Base-by-base conservation (phyloP, 257 asterid species). In the Oldenlandia corymbosa region DNA sequence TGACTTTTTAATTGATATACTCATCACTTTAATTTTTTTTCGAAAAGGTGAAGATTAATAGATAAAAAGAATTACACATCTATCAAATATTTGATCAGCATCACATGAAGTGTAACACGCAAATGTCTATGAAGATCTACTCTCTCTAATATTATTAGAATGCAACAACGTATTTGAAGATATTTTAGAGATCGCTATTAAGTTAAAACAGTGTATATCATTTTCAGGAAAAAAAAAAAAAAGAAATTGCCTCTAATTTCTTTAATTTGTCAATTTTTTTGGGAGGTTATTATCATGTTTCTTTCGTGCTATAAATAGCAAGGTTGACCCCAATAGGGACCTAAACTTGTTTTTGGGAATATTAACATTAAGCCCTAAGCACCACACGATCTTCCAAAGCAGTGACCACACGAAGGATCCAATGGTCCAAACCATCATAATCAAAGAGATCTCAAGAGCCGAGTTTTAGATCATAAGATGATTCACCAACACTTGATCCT, bases 271-370 rank as follows among this genome's bases (percentile, higher is more conserved):
- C 1, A 1, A 9, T 43, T 23, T 10, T 31, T 12, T 21, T 20
- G 18, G 30, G 24, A 17, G 13, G 1, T n/a, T 5, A 57, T 20
- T 26, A 27, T 31, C 17, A 69, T 16, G 74, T 69, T 23, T 46
- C 64, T 62, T 30, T 69, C 74, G 62, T 53, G 74, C 64, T 48
- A 69, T 69, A 69, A 69, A 69, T 69, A 43, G 60, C 31, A n/a
- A 23, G 51, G 48, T 32, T 58, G 72, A 36, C 46, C 58, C 58
- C 58, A 13, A 37, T 13, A n/a, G 66, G 65, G 65, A 57, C 65
- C 23, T 30, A 27, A 23, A 43, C 2, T 12, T n/a, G 43, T n/a
- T n/a, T 12, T 28, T 31, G 17, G 30, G 31, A 65, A 17, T 41
- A 10, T 68, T 63, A 14, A 11, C 37, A 3, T 13, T 54, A 5